Conservation (phyloP, 225 moss, liverwort and hornwort species). For the Asterella californica region DNA sequence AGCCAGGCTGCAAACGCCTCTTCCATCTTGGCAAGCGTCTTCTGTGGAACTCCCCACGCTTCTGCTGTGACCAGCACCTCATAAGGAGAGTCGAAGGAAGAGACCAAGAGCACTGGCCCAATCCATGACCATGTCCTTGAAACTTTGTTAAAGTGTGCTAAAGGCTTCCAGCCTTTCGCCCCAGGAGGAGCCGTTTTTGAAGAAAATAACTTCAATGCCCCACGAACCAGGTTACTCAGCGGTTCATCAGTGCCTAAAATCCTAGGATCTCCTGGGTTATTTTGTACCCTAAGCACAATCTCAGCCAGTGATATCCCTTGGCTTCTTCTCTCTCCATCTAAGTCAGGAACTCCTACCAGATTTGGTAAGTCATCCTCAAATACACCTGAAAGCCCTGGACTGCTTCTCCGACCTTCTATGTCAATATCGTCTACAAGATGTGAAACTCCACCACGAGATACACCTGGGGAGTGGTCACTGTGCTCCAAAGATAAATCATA, state of each 20-base stretch:
- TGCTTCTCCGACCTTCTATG: slow-evolving; percentile 11
- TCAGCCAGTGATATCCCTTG: slow-evolving; percentile 55
- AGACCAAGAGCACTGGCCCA: slow-evolving; percentile 47
- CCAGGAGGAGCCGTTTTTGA: slow-evolving; percentile 70
- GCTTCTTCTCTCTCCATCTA: slow-evolving; percentile 46
- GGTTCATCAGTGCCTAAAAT: slow-evolving; percentile 59
- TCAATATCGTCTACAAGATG: slow-evolving; percentile 34
- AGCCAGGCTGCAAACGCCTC: slow-evolving; percentile 79
- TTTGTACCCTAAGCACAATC: slow-evolving; percentile 56
- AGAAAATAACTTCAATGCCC: slow-evolving; percentile 67
- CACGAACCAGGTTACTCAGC: slow-evolving; percentile 70
- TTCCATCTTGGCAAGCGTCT: slow-evolving; percentile 69
- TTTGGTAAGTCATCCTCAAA: slow-evolving; percentile 20
- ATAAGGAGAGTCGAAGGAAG: slow-evolving; percentile 25
- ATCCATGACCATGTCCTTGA: slow-evolving; percentile 69
- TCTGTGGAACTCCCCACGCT: slow-evolving; percentile 70
- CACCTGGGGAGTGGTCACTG: slow-evolving; percentile 46
- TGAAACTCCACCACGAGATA: slow-evolving; percentile 42
- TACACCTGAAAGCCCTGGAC: slow-evolving; percentile 7
- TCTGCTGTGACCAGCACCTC: slow-evolving; percentile 64
- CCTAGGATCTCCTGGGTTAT: slow-evolving; percentile 65
- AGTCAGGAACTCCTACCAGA: slow-evolving; percentile 24
- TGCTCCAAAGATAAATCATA: slow-evolving; percentile 49
- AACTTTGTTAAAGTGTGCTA: slow-evolving; percentile 67
- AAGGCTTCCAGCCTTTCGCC: slow-evolving; percentile 76